phyloP scores from a whole-genome alignment of 1,139 yeast species.

The Zygotorulaspora mrakii region DNA sequence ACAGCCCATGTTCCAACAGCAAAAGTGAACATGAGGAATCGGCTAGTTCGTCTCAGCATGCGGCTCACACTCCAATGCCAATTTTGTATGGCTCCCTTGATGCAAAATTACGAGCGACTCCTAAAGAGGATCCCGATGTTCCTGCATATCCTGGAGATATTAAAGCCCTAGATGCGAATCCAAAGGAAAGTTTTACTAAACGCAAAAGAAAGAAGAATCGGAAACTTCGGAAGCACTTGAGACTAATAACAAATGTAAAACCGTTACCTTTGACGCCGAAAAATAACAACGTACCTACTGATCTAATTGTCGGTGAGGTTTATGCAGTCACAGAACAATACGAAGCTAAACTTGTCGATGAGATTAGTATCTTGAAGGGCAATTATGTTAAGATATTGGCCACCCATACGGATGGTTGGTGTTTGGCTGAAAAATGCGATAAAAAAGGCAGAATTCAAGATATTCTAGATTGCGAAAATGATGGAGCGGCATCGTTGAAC shows the following conservation, averaged over 20 bases:
- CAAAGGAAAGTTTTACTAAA: slow-evolving; percentile 3
- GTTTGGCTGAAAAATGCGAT: slow-evolving; percentile 39
- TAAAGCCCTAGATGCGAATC: slow-evolving; percentile 9
- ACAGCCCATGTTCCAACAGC: slow-evolving; percentile 1
- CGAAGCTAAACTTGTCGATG: slow-evolving; percentile 38
- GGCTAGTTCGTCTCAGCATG: background rate
- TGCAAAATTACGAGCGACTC: background rate
- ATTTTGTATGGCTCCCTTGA: slow-evolving; percentile 8
- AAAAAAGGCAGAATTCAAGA: slow-evolving; percentile 13
- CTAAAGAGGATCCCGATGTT: no score
- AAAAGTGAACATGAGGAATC: background rate
- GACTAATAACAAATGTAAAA: slow-evolving; percentile 17
- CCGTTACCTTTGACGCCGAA: slow-evolving; percentile 28
- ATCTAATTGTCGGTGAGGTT: slow-evolving; percentile 13
- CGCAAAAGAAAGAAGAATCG: slow-evolving; percentile 10
- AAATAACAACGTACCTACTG: background rate
- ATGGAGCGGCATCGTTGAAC: slow-evolving; percentile 3
- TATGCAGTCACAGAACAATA: slow-evolving; percentile 32
- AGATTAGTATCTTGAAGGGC: slow-evolving; percentile 34
- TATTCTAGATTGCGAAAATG: slow-evolving; percentile 2
- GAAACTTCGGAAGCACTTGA: slow-evolving; percentile 17
- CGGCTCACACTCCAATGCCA: slow-evolving; percentile 5
- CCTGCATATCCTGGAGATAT: no score
- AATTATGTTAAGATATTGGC: slow-evolving; percentile 39
- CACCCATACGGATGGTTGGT: slow-evolving; percentile 44